Evolutionary conservation across 805 yeast species (phyloP).

Genomic region (Lipomyces japonicus): DNA sequence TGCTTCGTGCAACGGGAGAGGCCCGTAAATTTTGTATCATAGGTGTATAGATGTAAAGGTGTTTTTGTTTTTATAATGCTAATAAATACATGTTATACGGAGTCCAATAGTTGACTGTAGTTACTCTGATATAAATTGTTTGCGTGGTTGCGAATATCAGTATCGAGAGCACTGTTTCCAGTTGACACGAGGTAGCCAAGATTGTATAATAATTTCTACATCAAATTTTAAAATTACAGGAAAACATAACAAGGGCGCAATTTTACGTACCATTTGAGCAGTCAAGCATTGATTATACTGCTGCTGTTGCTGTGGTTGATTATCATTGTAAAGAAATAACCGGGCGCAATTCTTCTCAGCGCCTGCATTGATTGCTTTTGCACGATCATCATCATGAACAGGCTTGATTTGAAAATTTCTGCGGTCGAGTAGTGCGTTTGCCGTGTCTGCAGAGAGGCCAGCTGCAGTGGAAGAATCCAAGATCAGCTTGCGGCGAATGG

Average conservation of each 20-base stretch:
- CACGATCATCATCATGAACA: neutral
- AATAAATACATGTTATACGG: neutral
- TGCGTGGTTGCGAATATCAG: slow-evolving; percentile 2
- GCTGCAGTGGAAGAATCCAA: neutral
- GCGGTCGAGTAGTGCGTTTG: neutral
- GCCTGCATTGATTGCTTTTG: neutral
- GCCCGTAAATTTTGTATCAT: neutral
- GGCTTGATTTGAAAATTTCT: slow-evolving; percentile 4
- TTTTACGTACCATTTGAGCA: slow-evolving; percentile 5
- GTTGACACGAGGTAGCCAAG: slow-evolving; percentile 11
- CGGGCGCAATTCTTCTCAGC: slow-evolving; percentile 15
- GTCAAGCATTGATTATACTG: slow-evolving; percentile 7
- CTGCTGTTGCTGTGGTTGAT: neutral
- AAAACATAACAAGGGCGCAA: neutral
- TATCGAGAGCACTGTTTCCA: slow-evolving; percentile 1
- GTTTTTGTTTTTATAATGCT: neutral
- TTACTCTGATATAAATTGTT: no score
- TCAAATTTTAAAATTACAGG: neutral
- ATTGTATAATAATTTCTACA: slow-evolving; percentile 15
- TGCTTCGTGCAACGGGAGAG: slow-evolving; percentile 57
- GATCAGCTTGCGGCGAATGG: slow-evolving; percentile 4
- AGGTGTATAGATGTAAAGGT: neutral
- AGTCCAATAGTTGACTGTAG: neutral
- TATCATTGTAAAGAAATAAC: no score
- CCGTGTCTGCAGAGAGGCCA: slow-evolving; percentile 6